Percentiles rank a stretch among this genome's conserved stretches.
Evolutionary conservation across 768 basidiomycete species (phyloP).

Genomic region (Trametes cubensis): DNA sequence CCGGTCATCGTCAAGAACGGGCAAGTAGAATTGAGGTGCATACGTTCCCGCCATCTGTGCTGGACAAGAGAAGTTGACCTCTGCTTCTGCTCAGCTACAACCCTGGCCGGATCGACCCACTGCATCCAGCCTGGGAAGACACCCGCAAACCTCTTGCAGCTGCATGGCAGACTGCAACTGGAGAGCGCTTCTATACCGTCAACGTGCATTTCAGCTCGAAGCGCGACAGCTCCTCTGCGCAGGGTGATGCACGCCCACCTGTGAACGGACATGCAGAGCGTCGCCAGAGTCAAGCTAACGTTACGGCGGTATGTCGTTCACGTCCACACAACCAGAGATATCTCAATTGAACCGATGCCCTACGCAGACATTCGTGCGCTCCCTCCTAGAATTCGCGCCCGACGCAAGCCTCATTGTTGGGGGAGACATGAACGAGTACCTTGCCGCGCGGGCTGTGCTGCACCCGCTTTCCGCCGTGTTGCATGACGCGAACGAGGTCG

Average conservation of each 20-base stretch:
- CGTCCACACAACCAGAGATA: neutral
- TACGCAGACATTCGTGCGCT: constrained; percentile 50
- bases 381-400: constrained; percentile 45
- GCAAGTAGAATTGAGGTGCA: constrained; percentile 47
- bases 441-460: constrained; percentile 56
- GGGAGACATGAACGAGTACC: constrained; percentile 66
- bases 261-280: constrained; percentile 54
- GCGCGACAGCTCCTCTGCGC: constrained; percentile 53
- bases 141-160: constrained; percentile 65
- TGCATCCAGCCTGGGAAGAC: constrained; percentile 53
- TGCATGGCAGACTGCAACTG: constrained; percentile 51
- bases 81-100: constrained; percentile 55
- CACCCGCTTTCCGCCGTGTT: constrained; percentile 44
- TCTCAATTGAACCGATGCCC: neutral
- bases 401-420: constrained; percentile 54
- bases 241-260: constrained; percentile 61
- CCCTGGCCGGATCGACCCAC: constrained; percentile 64
- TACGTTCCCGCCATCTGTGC: neutral
- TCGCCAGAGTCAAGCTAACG: constrained; percentile 52
- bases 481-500: constrained; percentile 54
- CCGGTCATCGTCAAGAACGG: constrained; percentile 38
- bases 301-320: constrained; percentile 47
- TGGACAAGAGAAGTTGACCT: neutral
- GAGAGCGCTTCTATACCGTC: constrained; percentile 55
- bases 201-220: constrained; percentile 65